Evolutionary conservation across 345 rosid genomes (phyloP).

Genomic region (Syzygium aqueum): DNA sequence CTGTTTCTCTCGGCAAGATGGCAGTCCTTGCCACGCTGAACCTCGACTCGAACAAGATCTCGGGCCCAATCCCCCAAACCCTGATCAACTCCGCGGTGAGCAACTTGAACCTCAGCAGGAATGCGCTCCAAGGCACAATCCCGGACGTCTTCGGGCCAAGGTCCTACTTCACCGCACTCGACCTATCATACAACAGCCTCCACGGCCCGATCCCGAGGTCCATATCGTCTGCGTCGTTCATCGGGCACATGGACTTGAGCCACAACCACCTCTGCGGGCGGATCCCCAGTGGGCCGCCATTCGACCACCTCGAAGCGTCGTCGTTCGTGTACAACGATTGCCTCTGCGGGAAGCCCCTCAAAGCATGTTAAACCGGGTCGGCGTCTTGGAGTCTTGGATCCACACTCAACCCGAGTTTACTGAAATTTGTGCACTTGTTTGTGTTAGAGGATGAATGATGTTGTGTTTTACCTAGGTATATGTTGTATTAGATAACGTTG

Average conservation of each 20-base stretch:
- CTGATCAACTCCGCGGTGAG: constrained; percentile 50
- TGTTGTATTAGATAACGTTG: background rate
- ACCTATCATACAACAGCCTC: constrained; percentile 55
- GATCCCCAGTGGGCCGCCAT: constrained; percentile 72
- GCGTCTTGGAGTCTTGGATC: background rate
- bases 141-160: constrained; percentile 69
- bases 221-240: constrained; percentile 40
- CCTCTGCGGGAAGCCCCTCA: constrained; percentile 74
- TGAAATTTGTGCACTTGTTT: background rate
- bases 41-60: constrained; percentile 56
- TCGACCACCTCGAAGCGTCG: constrained; percentile 77
- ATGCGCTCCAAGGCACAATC: constrained; percentile 38
- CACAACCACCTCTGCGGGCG: constrained; percentile 77
- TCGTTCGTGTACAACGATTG: constrained; percentile 66
- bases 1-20: constrained; percentile 67
- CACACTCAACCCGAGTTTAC: background rate
- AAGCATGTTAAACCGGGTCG: constrained; percentile 22
- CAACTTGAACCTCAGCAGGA: constrained; percentile 59
- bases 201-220: constrained; percentile 58
- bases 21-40: constrained; percentile 71
- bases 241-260: constrained; percentile 87
- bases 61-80: constrained; percentile 48
- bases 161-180: constrained; percentile 66
- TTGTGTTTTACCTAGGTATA: background rate
- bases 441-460: background rate